phyloP scores from a whole-genome alignment of 2,329 filamentous ascomycete genomes.

The Sporothrix sp. region DNA sequence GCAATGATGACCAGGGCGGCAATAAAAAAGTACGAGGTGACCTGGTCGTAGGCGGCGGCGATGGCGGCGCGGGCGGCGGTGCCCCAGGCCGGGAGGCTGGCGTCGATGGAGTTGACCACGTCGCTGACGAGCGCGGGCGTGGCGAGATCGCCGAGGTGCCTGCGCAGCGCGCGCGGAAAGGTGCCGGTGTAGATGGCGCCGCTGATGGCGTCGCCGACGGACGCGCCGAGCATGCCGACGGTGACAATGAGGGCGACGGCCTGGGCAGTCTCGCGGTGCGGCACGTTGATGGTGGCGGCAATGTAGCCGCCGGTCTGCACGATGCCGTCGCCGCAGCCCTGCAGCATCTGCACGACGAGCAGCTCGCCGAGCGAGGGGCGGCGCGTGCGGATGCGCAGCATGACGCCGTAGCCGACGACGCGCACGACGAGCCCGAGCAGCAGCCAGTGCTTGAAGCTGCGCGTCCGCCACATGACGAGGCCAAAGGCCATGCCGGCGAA shows the following conservation, averaged over 20 bases:
- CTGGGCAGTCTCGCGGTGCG: conserved; percentile 13
- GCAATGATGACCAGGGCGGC: conserved; percentile 11
- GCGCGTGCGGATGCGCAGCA: conserved; percentile 10
- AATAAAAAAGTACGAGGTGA: conserved; percentile 11
- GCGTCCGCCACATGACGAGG: conserved; percentile 9
- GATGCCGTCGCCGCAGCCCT: conserved; percentile 10
- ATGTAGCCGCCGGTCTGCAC: conserved; percentile 13
- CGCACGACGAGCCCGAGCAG: conserved; percentile 12
- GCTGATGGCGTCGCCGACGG: conserved; percentile 13
- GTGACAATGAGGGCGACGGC: conserved; percentile 11
- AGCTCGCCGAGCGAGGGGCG: conserved; percentile 8
- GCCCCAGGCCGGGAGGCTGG: conserved; percentile 9
- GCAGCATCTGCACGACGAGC: conserved; percentile 10
- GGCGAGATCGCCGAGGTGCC: conserved; percentile 9
- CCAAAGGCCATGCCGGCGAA: conserved; percentile 13
- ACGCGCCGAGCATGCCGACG: conserved; percentile 10
- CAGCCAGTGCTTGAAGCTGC: conserved; percentile 14
- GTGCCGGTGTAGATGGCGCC: conserved; percentile 16
- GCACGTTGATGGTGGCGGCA: conserved; percentile 11
- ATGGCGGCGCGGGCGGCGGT: conserved; percentile 10
- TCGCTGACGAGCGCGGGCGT: conserved; percentile 8
- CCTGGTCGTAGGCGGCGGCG: conserved; percentile 11
- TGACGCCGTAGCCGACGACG: conserved; percentile 13
- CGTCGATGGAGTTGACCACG: conserved; percentile 14
- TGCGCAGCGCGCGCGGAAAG: not conserved